phyloP scores from a whole-genome alignment of 768 basidiomycete genomes.

The Suillus plorans region DNA sequence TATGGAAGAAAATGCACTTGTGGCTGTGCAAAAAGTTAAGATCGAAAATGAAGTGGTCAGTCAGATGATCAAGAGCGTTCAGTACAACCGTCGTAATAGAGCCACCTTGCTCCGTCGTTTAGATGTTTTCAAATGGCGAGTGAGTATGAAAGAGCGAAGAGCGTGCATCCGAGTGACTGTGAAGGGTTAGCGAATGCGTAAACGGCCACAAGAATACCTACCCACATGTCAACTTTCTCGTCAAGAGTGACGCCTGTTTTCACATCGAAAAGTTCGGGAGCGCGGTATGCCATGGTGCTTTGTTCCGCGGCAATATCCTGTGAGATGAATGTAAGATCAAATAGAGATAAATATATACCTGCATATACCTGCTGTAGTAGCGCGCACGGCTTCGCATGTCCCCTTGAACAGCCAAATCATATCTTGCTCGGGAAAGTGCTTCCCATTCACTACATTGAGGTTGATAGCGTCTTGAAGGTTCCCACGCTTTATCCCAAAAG shows the following conservation, averaged over 20 bases:
- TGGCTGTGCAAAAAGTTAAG: conserved; percentile 25
- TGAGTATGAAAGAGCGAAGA: conserved; percentile 95
- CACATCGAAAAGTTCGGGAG: conserved; percentile 96
- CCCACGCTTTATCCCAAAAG: conserved; percentile 58
- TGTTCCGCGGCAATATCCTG: conserved; percentile 96
- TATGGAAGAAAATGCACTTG: conserved; percentile 21
- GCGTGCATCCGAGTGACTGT: conserved; percentile 92
- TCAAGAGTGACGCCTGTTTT: conserved; percentile 86
- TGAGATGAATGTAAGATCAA: not conserved
- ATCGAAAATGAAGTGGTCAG: no score
- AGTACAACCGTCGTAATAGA: conserved; percentile 98
- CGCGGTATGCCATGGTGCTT: conserved; percentile 97
- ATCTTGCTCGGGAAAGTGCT: conserved; percentile 83
- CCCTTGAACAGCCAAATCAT: conserved; percentile 91
- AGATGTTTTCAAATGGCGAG: conserved; percentile 93
- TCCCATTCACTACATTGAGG: conserved; percentile 76
- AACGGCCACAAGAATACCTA: conserved; percentile 36
- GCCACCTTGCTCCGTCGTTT: conserved; percentile 91
- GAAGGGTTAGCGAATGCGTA: conserved; percentile 4
- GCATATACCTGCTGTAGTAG: conserved; percentile 83
- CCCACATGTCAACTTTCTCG: conserved; percentile 98
- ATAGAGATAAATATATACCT: not conserved
- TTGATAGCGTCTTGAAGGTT: conserved; percentile 97
- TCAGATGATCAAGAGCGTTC: conserved; percentile 52
- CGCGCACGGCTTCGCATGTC: conserved; percentile 89